Evolutionary conservation across 768 basidiomycete genomes (phyloP), one percentile per base, ranked within the genome.

Genomic region (Amanita subjunquillea): DNA sequence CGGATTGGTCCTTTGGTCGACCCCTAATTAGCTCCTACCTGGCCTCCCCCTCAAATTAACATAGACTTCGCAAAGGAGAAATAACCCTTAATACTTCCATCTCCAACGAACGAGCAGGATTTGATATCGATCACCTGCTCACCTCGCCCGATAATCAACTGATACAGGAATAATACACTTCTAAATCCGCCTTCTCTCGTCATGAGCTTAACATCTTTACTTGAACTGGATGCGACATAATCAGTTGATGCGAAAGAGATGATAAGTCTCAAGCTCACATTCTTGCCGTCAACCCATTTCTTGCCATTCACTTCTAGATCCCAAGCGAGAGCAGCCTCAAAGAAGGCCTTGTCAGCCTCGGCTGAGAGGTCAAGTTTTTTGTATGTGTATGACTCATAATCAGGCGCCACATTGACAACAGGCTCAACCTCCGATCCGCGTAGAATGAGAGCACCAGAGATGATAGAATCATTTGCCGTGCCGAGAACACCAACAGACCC

Each of bases 251-350:
- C 54, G n/a, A 9, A 9, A 8, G 9, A 12, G 13, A 8, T n/a
- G 23, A 38, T 5, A 13, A 22, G 5, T 0, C 38, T 12, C 5
- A 7, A 7, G 79, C 89, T 74, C 66, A 91, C 86, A 66, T 83
- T 87, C 77, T 91, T 91, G 58, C 89, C 89, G 71, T 94, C 93
- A 47, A 71, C 83, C 90, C 91, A 96, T 66, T 80, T 79, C 80
- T 90, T 92, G 29, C 86, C 95, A 58, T 85, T 83, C 52, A 96
- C 60, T 70, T 86, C 82, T 55, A 95, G 70, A 72, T 95, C 92
- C 95, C 95, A 97, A 45, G 92, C 89, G 59, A 95, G 79, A 23
- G 88, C 89, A 59, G 76, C 87, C 76, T 92, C 91, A 64, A 98
- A 93, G 81, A 87, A 94, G 55, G 75, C 74, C 76, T 93, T 93